Conservation (phyloP, 2,329 filamentous ascomycete species). For the Penicillium sp. region DNA sequence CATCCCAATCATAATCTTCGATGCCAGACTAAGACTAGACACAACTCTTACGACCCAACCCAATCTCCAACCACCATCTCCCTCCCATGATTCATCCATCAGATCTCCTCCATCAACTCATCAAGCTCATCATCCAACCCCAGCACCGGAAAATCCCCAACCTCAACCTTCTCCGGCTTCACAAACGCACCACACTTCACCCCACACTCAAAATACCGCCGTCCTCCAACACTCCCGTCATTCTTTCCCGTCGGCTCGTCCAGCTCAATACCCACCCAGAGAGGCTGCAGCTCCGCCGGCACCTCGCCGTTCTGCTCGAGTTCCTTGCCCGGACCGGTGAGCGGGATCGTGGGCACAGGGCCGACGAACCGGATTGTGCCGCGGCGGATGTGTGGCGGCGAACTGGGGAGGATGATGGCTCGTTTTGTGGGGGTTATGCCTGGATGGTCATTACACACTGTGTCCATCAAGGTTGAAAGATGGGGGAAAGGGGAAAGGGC, state of each 20-base stretch:
- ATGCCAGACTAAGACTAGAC: background rate
- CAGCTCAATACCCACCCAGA: slow-evolving; percentile 62
- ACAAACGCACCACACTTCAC: slow-evolving; percentile 62
- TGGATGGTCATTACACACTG: slow-evolving; percentile 19
- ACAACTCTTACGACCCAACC: background rate
- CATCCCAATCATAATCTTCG: background rate
- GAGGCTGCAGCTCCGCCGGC: slow-evolving; percentile 29
- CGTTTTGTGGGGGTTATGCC: slow-evolving; percentile 47
- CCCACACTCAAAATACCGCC: slow-evolving; percentile 59
- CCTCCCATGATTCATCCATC: slow-evolving; percentile 5
- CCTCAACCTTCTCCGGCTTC: slow-evolving; percentile 63
- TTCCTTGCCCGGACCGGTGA: slow-evolving; percentile 32
- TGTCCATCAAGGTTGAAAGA: background rate
- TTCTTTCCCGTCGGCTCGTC: slow-evolving; percentile 69
- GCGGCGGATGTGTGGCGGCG: slow-evolving; percentile 46
- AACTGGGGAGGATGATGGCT: slow-evolving; percentile 48
- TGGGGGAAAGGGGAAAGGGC: background rate
- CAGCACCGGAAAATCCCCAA: slow-evolving; percentile 60
- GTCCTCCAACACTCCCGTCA: slow-evolving; percentile 56
- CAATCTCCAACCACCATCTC: background rate
- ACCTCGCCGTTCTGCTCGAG: slow-evolving; percentile 21
- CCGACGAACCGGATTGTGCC: slow-evolving; percentile 48
- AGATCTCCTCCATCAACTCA: slow-evolving; percentile 59
- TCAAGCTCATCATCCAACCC: slow-evolving; percentile 56
- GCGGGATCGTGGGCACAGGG: slow-evolving; percentile 43